Base-by-base conservation (phyloP, 352 stramenopile species). In the Globisporangium paroecandrum region DNA sequence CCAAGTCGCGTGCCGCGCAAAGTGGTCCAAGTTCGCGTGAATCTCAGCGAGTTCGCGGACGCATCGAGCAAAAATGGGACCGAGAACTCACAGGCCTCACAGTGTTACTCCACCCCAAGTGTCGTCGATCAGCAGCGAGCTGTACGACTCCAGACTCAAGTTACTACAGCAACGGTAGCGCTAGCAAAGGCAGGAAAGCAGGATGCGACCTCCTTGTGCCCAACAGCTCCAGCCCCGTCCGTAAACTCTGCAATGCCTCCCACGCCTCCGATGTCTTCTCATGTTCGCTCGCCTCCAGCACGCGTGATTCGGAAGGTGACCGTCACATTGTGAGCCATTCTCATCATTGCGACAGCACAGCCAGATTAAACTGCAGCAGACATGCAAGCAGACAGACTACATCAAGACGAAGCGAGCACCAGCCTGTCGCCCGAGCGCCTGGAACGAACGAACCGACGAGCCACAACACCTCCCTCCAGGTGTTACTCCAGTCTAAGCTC, bases 11-110 rank as follows among this genome's bases (percentile, higher is more conserved):
- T 27, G 55, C 71, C 67, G 7, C 69, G 70, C 29, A 71, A 79
- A 59, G 75, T 85, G 24, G 73, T 83, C 0, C 81, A 89, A 29
- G 77, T 89, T 22, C 69, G 73, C 34, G 72, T 89, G 29, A 86
- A 74, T 36, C 58, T 88, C 15, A 81, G 54, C 54, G 73, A 76
- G 24, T 75, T 77, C 29, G 56, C 69, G n/a, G 10, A 54, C 24
- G n/a, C 58, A 47, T 27, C 38, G 20, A 27, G 8, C 27, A 25
- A 3, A 12, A 25, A 3, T 24, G 2, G 34, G 58, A 63, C 12
- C 22, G 27, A 63, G 46, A 8, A 29, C 1, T 9, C 27, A 27
- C 15, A 7, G 20, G 8, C 34, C 2, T 6, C 63, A 61, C n/a
- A 20, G 55, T 25, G 0, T 24, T n/a, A 12, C 32, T 46, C 8